Conservation (phyloP, 306 rosid genomes). For the Glycyrrhiza uralensis region DNA sequence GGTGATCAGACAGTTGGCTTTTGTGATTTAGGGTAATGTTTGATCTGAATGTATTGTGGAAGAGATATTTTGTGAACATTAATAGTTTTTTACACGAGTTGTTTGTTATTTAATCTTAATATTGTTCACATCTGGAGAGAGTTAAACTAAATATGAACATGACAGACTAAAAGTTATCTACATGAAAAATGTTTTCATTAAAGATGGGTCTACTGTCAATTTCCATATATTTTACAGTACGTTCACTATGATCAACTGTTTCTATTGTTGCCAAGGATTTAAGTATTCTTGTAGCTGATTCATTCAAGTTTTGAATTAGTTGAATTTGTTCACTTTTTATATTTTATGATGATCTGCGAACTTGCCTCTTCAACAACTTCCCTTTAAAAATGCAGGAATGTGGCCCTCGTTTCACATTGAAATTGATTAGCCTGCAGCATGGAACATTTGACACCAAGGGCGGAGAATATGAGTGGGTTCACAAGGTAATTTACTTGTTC, state of each 20-base stretch:
- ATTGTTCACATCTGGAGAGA: neutral
- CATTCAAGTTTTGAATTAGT: neutral
- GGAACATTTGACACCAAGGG: conserved; percentile 85
- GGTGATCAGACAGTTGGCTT: neutral
- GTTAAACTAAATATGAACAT: neutral
- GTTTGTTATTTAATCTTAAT: neutral
- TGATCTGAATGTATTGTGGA: neutral
- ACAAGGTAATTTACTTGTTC: conserved; percentile 59
- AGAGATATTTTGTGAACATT: neutral
- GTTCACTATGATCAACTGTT: neutral
- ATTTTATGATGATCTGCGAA: neutral
- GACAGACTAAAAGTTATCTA: neutral
- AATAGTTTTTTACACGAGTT: neutral
- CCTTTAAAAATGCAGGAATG: conserved; percentile 59
- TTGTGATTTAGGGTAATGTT: neutral
- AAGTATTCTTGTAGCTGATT: conserved; percentile 12
- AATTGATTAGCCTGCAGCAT: conserved; percentile 72
- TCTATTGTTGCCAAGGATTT: neutral
- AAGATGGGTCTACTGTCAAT: neutral
- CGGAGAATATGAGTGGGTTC: conserved; percentile 95
- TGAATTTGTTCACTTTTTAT: neutral
- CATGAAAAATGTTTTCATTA: neutral
- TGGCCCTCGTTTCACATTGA: conserved; percentile 89
- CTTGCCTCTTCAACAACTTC: neutral
- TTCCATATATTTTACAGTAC: neutral